These are phyloP conservation scores for Rhizopogon sp. DNA, from an alignment of 768 basidiomycete genomes.

Conservation along the genomic window DNA sequence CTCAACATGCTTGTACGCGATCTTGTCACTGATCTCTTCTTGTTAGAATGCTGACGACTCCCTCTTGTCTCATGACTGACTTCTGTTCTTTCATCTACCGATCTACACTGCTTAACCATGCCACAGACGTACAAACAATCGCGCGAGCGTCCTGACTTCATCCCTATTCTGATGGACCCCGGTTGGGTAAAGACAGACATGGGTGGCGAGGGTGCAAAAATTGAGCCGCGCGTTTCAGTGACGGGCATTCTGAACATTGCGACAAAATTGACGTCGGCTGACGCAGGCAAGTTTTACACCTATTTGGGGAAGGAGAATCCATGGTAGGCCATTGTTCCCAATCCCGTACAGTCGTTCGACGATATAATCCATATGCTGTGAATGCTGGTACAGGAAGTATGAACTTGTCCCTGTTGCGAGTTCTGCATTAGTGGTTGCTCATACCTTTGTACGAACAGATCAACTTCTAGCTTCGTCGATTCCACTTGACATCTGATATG, in stretches of 20 bases:
- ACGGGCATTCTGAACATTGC: constrained; percentile 13
- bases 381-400: not conserved
- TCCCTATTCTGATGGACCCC: constrained; percentile 80
- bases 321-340: not conserved
- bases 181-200: constrained; percentile 77
- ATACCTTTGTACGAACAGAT: not conserved
- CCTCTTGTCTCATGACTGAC: not conserved
- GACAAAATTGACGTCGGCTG: not conserved
- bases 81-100: not conserved
- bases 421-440: not conserved
- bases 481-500: not conserved
- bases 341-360: not conserved
- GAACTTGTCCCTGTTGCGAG: not conserved
- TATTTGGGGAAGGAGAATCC: constrained; percentile 3
- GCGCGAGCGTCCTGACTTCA: constrained; percentile 9
- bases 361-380: not conserved
- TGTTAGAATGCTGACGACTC: not conserved
- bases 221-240: constrained; percentile 27
- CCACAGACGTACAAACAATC: constrained; percentile 10
- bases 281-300: constrained; percentile 9
- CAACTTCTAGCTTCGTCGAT: not conserved
- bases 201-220: constrained; percentile 27
- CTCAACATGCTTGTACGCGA: constrained; percentile 10
- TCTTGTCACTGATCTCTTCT: constrained; percentile 12
- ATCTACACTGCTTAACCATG: too few species aligned